These are phyloP conservation scores for Penicillium goetzii DNA, from an alignment of 495 filamentous ascomycete species.

Conservation along the genomic window DNA sequence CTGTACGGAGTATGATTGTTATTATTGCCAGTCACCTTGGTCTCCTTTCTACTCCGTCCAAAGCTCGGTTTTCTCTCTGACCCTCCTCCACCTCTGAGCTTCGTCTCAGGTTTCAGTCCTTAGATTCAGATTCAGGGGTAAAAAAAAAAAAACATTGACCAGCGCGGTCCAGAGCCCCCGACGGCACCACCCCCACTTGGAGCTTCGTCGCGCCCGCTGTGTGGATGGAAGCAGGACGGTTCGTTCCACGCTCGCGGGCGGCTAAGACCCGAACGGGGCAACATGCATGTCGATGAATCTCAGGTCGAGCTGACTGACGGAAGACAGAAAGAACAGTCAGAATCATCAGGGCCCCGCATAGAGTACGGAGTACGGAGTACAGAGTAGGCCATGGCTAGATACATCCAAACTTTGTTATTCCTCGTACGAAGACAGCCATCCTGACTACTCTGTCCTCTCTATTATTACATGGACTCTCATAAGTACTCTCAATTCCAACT, in stretches of 20 bases:
- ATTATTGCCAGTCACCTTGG: background rate
- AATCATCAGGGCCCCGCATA: background rate
- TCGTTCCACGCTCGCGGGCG: slow-evolving; percentile 23
- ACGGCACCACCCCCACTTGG: slow-evolving; percentile 26
- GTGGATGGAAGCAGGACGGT: slow-evolving; percentile 17
- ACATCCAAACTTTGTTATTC: background rate
- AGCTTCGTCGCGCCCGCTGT: slow-evolving; percentile 22
- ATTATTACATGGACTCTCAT: too few species aligned
- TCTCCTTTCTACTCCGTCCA: background rate
- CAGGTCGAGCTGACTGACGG: background rate
- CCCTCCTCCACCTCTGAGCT: background rate
- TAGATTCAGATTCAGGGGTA: slow-evolving; percentile 35
- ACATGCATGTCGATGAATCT: slow-evolving; percentile 22
- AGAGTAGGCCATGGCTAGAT: background rate
- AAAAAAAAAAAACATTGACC: slow-evolving; percentile 13
- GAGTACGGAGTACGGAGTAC: background rate
- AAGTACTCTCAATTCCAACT: background rate
- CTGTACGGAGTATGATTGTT: background rate
- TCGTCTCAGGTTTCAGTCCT: background rate
- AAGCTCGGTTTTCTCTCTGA: background rate
- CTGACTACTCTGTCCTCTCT: background rate
- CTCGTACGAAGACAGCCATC: background rate
- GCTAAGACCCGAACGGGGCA: slow-evolving; percentile 26
- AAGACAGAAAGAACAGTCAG: background rate
- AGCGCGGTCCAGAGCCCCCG: slow-evolving; percentile 20